Percentiles rank a stretch among this genome's conserved stretches.
phyloP scores from a whole-genome alignment of 352 stramenopile species.

The Globisporangium mamillatum region DNA sequence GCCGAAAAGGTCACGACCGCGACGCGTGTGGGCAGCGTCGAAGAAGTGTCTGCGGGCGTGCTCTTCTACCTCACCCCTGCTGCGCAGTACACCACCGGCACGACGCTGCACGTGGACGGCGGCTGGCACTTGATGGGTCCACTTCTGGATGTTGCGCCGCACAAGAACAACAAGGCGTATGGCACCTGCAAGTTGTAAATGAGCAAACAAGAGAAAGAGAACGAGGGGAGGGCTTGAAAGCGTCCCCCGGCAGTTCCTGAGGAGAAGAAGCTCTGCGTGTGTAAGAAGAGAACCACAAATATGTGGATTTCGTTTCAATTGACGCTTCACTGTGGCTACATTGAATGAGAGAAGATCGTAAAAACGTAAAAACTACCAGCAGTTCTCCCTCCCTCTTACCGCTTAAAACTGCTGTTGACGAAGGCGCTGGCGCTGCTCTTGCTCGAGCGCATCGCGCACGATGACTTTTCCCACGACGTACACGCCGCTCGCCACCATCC shows the following conservation, averaged over 20 bases:
- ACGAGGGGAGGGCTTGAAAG: background rate
- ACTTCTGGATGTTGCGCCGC: slow-evolving; percentile 65
- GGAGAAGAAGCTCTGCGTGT: background rate
- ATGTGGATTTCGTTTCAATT: background rate
- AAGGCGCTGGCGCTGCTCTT: slow-evolving; percentile 64
- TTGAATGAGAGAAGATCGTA: background rate
- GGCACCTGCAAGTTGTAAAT: slow-evolving; percentile 50
- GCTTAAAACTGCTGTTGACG: slow-evolving; percentile 26
- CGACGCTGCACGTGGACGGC: slow-evolving; percentile 78
- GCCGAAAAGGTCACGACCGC: slow-evolving; percentile 75
- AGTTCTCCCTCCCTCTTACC: background rate
- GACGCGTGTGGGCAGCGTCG: slow-evolving; percentile 86
- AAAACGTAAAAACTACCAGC: background rate
- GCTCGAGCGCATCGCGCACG: slow-evolving; percentile 70
- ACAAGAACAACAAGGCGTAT: slow-evolving; percentile 69
- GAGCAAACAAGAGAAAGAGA: background rate
- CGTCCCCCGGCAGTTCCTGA: background rate
- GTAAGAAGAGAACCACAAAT: background rate
- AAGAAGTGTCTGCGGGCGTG: slow-evolving; percentile 83
- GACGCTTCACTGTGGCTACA: background rate
- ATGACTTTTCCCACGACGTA: slow-evolving; percentile 80
- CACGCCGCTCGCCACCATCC: slow-evolving; percentile 75
- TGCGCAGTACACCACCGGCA: slow-evolving; percentile 84
- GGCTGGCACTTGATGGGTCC: slow-evolving; percentile 47
- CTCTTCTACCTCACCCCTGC: slow-evolving; percentile 84